These are phyloP conservation scores for Conoideocrella luteorostrata DNA, from an alignment of 2,329 filamentous ascomycete species.

Conservation along the genomic window DNA sequence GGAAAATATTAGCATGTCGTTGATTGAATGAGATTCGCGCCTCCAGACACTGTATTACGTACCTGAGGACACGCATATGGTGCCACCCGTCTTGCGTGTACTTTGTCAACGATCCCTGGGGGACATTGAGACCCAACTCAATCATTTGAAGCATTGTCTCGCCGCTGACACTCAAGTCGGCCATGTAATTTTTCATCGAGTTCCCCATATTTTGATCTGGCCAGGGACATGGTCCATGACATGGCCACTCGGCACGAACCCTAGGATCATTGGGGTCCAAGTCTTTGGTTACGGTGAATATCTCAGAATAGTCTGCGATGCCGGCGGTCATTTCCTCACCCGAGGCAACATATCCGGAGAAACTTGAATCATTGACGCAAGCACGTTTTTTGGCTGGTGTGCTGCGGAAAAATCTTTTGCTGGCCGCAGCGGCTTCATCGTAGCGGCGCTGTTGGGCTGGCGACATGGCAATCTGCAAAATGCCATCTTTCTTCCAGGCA, in stretches of 20 bases:
- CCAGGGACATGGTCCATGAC: constrained; percentile 44
- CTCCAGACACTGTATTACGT: neutral
- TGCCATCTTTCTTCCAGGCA: constrained; percentile 38
- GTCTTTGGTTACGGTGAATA: constrained; percentile 47
- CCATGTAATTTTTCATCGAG: constrained; percentile 34
- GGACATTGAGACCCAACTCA: constrained; percentile 37
- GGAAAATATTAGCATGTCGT: too few relatives aligned
- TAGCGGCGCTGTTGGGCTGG: constrained; percentile 28
- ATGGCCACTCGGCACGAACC: constrained; percentile 38
- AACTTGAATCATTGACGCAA: constrained; percentile 39
- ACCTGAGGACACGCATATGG: constrained; percentile 42
- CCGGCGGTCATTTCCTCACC: constrained; percentile 43
- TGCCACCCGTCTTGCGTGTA: constrained; percentile 45
- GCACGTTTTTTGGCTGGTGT: constrained; percentile 30
- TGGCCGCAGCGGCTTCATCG: constrained; percentile 28
- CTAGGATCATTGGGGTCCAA: constrained; percentile 30
- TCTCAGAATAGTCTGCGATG: constrained; percentile 45
- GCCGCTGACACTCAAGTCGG: constrained; percentile 32
- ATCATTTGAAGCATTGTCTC: constrained; percentile 39
- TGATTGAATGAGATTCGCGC: too few relatives aligned
- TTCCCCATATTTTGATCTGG: constrained; percentile 34
- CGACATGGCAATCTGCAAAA: constrained; percentile 38
- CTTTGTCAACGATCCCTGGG: constrained; percentile 31
- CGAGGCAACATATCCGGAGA: constrained; percentile 42
- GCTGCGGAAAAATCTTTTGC: constrained; percentile 32